Evolutionary conservation across 2,329 filamentous ascomycete genomes (phyloP).

Genomic region (Aspergillus eucalypticola): DNA sequence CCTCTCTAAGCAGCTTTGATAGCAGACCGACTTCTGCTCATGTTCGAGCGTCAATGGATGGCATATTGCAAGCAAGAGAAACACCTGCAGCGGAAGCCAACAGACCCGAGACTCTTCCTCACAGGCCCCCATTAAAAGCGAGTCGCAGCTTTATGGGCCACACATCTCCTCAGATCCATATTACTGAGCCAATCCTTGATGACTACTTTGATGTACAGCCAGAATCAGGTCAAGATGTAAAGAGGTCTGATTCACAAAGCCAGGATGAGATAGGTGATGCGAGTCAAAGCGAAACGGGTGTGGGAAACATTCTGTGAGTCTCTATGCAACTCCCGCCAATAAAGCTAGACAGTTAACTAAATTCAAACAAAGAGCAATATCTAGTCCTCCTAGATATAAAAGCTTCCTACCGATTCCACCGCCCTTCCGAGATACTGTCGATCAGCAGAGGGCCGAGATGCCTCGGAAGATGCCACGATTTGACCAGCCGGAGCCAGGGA

Average conservation of each 20-base stretch:
- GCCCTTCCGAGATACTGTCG: slow-evolving; percentile 25
- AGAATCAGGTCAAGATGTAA: slow-evolving; percentile 11
- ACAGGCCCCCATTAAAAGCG: slow-evolving; percentile 23
- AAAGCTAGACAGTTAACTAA: background rate
- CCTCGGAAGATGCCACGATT: slow-evolving; percentile 32
- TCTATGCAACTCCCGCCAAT: background rate
- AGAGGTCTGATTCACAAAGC: background rate
- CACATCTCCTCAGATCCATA: slow-evolving; percentile 31
- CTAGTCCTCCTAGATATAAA: slow-evolving; percentile 21
- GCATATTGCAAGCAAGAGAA: background rate
- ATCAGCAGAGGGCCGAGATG: slow-evolving; percentile 23
- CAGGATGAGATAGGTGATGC: slow-evolving; percentile 1
- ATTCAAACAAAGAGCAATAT: slow-evolving; percentile 4
- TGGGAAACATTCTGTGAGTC: background rate
- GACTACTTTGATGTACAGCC: slow-evolving; percentile 20
- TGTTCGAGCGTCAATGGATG: slow-evolving; percentile 15
- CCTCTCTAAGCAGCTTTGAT: slow-evolving; percentile 33
- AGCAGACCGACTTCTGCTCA: slow-evolving; percentile 28
- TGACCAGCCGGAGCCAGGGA: slow-evolving; percentile 35
- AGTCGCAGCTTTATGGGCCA: slow-evolving; percentile 27
- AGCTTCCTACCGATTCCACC: slow-evolving; percentile 27
- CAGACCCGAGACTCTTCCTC: slow-evolving; percentile 10
- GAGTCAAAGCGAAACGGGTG: background rate
- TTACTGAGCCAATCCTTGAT: slow-evolving; percentile 28
- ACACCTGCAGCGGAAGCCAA: background rate